Base-by-base conservation (phyloP, 345 rosid species). In the Camelina laxa region DNA sequence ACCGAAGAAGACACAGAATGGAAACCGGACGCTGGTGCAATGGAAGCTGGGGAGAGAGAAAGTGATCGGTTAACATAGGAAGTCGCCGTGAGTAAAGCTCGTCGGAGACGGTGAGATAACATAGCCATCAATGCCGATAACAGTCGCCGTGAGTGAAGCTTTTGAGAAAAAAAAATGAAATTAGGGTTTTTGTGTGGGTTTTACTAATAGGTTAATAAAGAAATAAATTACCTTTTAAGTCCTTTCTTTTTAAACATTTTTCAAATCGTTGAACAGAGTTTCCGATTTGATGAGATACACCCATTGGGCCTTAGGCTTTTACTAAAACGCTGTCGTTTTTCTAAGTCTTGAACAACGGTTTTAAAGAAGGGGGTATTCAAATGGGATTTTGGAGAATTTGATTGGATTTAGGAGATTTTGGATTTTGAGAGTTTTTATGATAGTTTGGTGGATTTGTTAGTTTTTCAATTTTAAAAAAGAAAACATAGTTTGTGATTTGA, bases 51-150 rank as follows among this genome's bases (percentile, higher is more conserved):
- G 72, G 79, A 31, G 63, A 7, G 19, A 38, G 77, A 70, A 54
- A 86, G 15, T 13, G 81, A 63, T 54, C 88, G 81, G 33, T 59
- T 67, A 14, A 83, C 50, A 15, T 67, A 3, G 19, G 79, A 68
- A 21, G 80, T 67, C 0, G 83, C 19, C 1, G 82, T 59, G 68
- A 77, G 14, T 21, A 88, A 72, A n/a, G 79, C 74, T 70, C 94
- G 93, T 41, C 94, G 90, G 83, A 86, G 79, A 14, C 89, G 90
- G 73, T 81, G 60, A 6, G 80, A 42, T 27, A 62, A 13, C 39
- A 81, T 74, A 48, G 88, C 87, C 91, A 86, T 87, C 17, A 73
- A 58, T 33, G 67, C 56, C 27, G 59, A n/a, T n/a, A n/a, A n/a
- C n/a, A n/a, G n/a, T n/a, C n/a, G n/a, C n/a, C n/a, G 35, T n/a